Conservation (phyloP, 768 basidiomycete species). For the Phanerodontia chrysosporium region DNA sequence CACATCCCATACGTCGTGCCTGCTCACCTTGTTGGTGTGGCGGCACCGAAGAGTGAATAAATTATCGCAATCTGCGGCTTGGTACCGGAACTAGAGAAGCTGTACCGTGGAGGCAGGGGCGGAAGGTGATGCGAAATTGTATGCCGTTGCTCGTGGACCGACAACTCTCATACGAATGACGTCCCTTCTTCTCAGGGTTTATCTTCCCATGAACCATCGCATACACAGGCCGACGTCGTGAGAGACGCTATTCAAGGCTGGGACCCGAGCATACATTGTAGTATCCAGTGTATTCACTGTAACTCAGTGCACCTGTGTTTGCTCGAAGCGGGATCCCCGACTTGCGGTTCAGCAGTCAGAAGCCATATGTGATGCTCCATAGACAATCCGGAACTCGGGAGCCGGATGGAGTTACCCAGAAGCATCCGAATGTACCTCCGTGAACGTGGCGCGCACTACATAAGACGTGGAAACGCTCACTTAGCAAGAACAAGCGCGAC, state of each 20-base stretch:
- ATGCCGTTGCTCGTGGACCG: neutral
- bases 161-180: neutral
- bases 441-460: neutral
- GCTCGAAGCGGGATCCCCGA: neutral
- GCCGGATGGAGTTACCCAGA: neutral
- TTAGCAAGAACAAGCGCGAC: neutral
- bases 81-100: neutral
- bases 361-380: neutral
- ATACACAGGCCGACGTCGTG: neutral
- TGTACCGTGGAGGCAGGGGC: neutral
- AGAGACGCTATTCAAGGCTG: neutral
- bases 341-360: neutral
- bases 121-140: neutral
- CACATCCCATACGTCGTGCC: too few species aligned
- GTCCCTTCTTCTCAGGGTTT: neutral
- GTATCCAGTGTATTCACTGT: neutral
- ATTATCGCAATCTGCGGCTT: constrained; percentile 6
- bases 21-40: too few species aligned
- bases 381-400: neutral
- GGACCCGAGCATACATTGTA: neutral
- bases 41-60: neutral
- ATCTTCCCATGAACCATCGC: neutral
- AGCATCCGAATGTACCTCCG: neutral
- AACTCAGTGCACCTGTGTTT: neutral
- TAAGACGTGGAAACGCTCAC: too few species aligned